Percentiles rank a stretch among this genome's conserved stretches.
Conservation (phyloP, 306 rosid species). For the Ammopiptanthus mongolicus region DNA sequence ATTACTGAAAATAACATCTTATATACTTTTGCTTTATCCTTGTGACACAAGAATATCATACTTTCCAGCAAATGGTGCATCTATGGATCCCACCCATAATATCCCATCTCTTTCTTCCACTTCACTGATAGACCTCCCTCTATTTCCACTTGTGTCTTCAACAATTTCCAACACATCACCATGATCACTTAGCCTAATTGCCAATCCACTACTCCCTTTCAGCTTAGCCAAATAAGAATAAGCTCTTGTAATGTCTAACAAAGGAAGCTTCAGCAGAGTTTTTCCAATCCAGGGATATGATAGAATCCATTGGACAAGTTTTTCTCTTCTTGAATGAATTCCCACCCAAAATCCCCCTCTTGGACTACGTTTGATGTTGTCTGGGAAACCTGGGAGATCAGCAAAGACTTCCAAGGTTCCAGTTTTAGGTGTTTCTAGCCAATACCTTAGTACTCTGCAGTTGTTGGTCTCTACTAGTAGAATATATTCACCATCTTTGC, state of each 20-base stretch:
- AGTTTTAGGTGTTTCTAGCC: slow-evolving; percentile 49
- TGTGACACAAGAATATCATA: slow-evolving; percentile 7
- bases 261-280: slow-evolving; percentile 44
- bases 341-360: slow-evolving; percentile 89
- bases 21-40: neutral
- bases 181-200: slow-evolving; percentile 57
- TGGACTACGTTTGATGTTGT: slow-evolving; percentile 68
- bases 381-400: slow-evolving; percentile 67
- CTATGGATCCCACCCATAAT: slow-evolving; percentile 67
- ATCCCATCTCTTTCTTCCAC: slow-evolving; percentile 63
- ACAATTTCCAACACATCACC: slow-evolving; percentile 53
- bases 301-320: slow-evolving; percentile 32
- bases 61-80: slow-evolving; percentile 49
- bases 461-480: slow-evolving; percentile 52
- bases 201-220: slow-evolving; percentile 45
- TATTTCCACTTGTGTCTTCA: slow-evolving; percentile 30
- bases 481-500: slow-evolving; percentile 47
- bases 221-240: slow-evolving; percentile 43
- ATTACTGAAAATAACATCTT: neutral
- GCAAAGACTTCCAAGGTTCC: slow-evolving; percentile 52
- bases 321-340: slow-evolving; percentile 44
- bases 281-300: slow-evolving; percentile 49
- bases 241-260: slow-evolving; percentile 28
- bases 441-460: slow-evolving; percentile 58
- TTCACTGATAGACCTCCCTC: slow-evolving; percentile 52